Percentiles rank a stretch among this genome's conserved stretches.
phyloP scores from a whole-genome alignment of 306 rosid genomes.

The Acacia melanoxylon region DNA sequence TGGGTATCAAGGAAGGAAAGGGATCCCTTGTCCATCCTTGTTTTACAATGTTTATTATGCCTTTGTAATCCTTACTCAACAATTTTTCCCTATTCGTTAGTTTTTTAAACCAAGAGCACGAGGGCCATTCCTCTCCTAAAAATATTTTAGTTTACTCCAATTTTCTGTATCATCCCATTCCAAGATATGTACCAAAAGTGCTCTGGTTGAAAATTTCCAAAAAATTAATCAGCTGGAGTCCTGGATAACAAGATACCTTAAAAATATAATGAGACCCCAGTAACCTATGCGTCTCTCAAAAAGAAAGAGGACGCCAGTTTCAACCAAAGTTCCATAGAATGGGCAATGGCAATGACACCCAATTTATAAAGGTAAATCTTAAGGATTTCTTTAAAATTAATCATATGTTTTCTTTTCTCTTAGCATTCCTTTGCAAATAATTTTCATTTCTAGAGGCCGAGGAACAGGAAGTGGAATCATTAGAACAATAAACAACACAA shows the following conservation, averaged over 20 bases:
- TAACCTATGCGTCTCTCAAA: background rate
- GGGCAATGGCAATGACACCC: background rate
- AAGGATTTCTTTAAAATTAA: background rate
- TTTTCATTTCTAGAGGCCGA: conserved; percentile 1
- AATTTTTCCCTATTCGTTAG: background rate
- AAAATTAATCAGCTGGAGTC: conserved; percentile 10
- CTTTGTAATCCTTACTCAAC: background rate
- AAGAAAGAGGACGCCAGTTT: conserved; percentile 2
- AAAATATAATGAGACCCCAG: background rate
- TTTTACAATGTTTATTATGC: background rate
- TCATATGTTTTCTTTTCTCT: conserved; percentile 4
- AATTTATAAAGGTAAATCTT: background rate
- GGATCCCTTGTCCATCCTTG: background rate
- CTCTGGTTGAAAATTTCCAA: background rate
- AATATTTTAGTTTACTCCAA: background rate
- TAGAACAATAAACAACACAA: conserved; percentile 12
- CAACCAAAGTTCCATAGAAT: conserved; percentile 1
- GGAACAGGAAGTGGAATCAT: conserved; percentile 8
- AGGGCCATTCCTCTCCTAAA: background rate
- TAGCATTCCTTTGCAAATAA: conserved; percentile 11
- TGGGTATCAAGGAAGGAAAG: background rate
- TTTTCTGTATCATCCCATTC: background rate
- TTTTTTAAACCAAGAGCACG: background rate
- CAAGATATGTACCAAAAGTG: background rate
- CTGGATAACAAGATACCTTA: conserved; percentile 5